Conservation (phyloP, 169 alveolate species). For the Toxoplasma gondii region DNA sequence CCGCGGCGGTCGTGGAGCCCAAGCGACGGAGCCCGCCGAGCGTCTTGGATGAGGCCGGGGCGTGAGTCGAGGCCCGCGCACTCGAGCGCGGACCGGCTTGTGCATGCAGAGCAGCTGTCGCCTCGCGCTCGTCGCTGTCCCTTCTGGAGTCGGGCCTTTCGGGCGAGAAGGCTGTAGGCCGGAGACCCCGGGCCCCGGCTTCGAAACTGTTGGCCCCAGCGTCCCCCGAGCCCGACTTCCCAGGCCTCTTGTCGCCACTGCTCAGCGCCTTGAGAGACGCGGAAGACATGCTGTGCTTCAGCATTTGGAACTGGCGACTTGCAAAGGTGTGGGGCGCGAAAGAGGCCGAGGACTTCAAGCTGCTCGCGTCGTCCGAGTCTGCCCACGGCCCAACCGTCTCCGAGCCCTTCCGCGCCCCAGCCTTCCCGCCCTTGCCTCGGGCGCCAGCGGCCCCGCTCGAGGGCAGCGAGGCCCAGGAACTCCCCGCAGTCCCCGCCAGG, state of each 20-base stretch:
- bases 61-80: neutral
- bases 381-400: neutral
- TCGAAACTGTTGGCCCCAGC: neutral
- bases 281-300: slow-evolving; percentile 6
- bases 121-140: neutral
- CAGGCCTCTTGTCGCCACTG: neutral
- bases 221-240: neutral
- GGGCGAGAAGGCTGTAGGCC: neutral
- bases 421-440: neutral
- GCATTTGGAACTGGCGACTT: slow-evolving; percentile 1
- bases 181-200: neutral
- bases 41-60: neutral
- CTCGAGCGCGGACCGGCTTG: neutral
- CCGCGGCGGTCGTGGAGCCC: neutral
- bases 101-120: slow-evolving; percentile 6
- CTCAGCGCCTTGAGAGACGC: neutral
- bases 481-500: neutral
- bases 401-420: neutral
- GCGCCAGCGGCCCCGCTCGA: neutral
- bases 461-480: neutral
- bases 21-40: neutral
- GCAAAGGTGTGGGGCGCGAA: slow-evolving; percentile 9
- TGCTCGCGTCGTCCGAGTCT: neutral
- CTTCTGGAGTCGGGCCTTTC: neutral
- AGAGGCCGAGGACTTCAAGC: neutral